Evolutionary conservation across 129 eudicot genomes (phyloP).

Genomic region (Tagetes erecta): DNA sequence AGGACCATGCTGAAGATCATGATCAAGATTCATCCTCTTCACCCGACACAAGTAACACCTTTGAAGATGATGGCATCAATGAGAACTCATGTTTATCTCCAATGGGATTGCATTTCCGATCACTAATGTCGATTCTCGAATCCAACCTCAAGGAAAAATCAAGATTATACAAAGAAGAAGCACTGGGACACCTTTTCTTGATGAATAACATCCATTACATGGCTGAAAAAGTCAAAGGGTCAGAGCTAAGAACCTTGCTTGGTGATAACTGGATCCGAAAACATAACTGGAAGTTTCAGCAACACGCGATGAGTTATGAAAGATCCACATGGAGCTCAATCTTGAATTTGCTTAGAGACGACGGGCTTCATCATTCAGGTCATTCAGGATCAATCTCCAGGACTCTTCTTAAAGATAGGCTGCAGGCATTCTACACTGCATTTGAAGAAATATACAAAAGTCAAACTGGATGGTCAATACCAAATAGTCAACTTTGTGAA

Average conservation of each 20-base stretch:
- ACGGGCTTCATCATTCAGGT: constrained; percentile 61
- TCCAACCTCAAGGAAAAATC: constrained; percentile 72
- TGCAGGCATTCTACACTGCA: constrained; percentile 68
- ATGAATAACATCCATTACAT: constrained; percentile 89
- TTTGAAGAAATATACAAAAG: constrained; percentile 90
- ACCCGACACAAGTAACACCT: constrained; percentile 44
- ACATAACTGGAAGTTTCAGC: constrained; percentile 80
- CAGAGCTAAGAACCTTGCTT: constrained; percentile 64
- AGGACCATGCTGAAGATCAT: constrained; percentile 36
- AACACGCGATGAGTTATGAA: constrained; percentile 75
- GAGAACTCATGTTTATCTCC: constrained; percentile 40
- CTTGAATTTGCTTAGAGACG: constrained; percentile 62
- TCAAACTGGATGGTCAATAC: constrained; percentile 80
- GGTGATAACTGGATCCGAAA: constrained; percentile 86
- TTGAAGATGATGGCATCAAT: constrained; percentile 38
- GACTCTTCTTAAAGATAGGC: constrained; percentile 62
- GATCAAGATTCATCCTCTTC: constrained; percentile 42
- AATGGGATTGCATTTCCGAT: constrained; percentile 53
- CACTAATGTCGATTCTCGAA: constrained; percentile 52
- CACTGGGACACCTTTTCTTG: constrained; percentile 74
- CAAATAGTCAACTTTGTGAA: constrained; percentile 64
- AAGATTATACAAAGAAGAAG: constrained; percentile 64
- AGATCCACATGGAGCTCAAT: constrained; percentile 86
- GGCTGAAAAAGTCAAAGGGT: constrained; percentile 72
- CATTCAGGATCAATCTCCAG: constrained; percentile 57